These are phyloP conservation scores for Emmonsiellopsis sp. DNA, from an alignment of 2,329 filamentous ascomycete genomes.

Conservation along the genomic window DNA sequence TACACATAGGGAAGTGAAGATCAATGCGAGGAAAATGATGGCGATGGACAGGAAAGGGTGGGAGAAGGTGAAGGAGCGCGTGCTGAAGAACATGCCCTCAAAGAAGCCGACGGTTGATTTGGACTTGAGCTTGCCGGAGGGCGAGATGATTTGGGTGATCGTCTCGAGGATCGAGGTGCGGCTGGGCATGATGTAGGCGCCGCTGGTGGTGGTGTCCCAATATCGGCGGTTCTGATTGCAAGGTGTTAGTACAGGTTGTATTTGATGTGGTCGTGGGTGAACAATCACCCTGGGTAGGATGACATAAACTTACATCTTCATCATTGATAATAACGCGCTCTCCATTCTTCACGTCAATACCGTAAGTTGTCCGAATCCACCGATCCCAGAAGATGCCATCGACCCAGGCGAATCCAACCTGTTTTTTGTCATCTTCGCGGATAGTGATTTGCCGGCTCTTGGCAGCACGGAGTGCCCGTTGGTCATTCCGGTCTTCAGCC, in stretches of 20 bases:
- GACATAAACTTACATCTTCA: constrained; percentile 64
- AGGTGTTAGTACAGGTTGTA: not conserved
- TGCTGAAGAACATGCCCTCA: constrained; percentile 37
- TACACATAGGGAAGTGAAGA: constrained; percentile 22
- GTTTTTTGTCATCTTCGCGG: constrained; percentile 74
- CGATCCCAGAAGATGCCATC: constrained; percentile 96
- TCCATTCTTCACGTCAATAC: constrained; percentile 73
- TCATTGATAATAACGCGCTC: constrained; percentile 95
- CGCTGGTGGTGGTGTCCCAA: constrained; percentile 86
- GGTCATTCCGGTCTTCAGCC: constrained; percentile 84
- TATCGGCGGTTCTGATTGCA: constrained; percentile 67
- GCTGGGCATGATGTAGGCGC: constrained; percentile 79
- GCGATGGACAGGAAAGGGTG: constrained; percentile 36
- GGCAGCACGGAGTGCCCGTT: constrained; percentile 73
- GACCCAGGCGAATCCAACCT: constrained; percentile 93
- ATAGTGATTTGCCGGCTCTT: constrained; percentile 90
- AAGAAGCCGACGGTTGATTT: constrained; percentile 41
- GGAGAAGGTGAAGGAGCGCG: constrained; percentile 31
- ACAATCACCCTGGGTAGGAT: not conserved
- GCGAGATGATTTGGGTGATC: constrained; percentile 41
- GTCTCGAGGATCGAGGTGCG: constrained; percentile 88
- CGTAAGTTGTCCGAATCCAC: constrained; percentile 92
- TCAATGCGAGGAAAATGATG: constrained; percentile 27
- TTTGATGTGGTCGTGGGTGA: not conserved
- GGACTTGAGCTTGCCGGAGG: constrained; percentile 38